Base-by-base conservation (phyloP, 768 basidiomycete genomes). In the Aureoboletus auriporus region DNA sequence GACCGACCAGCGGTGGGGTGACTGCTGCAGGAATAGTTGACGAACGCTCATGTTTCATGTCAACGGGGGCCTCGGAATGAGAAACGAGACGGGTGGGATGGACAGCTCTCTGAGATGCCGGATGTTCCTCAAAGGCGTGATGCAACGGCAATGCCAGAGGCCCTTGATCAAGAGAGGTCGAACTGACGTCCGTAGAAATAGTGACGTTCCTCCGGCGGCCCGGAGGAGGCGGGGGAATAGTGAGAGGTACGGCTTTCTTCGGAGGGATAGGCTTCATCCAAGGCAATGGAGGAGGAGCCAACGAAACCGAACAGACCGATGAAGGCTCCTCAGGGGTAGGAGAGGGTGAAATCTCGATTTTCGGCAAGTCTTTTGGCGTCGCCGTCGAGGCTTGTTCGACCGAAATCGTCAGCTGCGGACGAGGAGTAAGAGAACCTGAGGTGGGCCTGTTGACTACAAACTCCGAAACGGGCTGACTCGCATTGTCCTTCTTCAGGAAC, bases 351-450 rank as follows among this genome's bases (percentile, higher is more conserved):
- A 34, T 45, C 28, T 70, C 72, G 30, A 70, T 53, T 31, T 50
- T 57, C 9, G 68, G 69, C 0, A 70, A 54, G 51, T 54, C 47
- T 16, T 45, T 56, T 3, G 50, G 50, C 16, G 57, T 64, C 5
- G 63, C 49, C 5, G 52, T 57, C n/a, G 70, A 62, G 14, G 75
- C 68, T 46, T 59, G 66, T 28, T 71, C 68, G n/a, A 75, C 66
- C 4, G 72, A 72, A 49, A 83, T 73, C 10, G 69, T 68, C 55
- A 80, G 60, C 28, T 61, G 59, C 9, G 73, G 72, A 35, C 56
- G 59, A 46, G 65, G 50, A 34, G 55, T 50, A 30, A 39, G 47
- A 49, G 43, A 40, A 27, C 39, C 50, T 5, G 58, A 48, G 20
- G 37, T 8, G 2, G 59, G 56, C 13, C 56, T 46, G 29, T 53